phyloP scores from a whole-genome alignment of 177 flowering plant genomes.

The Telopea speciosissima region DNA sequence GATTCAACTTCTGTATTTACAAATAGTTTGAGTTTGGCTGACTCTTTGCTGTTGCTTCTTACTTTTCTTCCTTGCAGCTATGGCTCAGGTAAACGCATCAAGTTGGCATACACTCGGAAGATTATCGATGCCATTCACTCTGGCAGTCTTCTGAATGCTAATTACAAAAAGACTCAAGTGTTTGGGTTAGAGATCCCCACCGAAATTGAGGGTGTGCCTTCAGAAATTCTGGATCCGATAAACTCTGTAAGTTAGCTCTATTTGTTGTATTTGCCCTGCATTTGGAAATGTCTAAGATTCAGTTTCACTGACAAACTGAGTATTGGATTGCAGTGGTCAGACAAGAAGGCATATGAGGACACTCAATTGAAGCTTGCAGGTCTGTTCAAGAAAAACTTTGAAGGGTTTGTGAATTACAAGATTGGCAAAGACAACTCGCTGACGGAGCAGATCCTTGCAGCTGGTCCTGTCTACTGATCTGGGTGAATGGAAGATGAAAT shows the following conservation, averaged over 20 bases:
- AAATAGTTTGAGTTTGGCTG: too few species aligned
- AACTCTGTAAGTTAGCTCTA: slow-evolving; percentile 55
- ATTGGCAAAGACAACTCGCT: slow-evolving; percentile 72
- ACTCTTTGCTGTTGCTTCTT: neutral
- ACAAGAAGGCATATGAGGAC: slow-evolving; percentile 66
- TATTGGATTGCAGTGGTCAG: slow-evolving; percentile 55
- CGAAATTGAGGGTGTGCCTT: slow-evolving; percentile 73
- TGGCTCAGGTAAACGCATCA: slow-evolving; percentile 77
- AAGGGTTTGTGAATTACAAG: slow-evolving; percentile 58
- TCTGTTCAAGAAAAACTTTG: slow-evolving; percentile 84
- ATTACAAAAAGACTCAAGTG: slow-evolving; percentile 55
- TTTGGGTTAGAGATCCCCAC: slow-evolving; percentile 85
- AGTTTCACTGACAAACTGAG: neutral
- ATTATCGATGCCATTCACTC: slow-evolving; percentile 94
- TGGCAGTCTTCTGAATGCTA: slow-evolving; percentile 63
- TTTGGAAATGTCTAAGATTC: neutral
- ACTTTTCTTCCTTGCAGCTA: slow-evolving; percentile 37
- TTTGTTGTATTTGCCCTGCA: neutral
- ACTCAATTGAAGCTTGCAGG: slow-evolving; percentile 78
- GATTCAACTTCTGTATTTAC: too few species aligned
- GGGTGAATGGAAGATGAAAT: neutral
- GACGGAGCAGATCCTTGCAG: slow-evolving; percentile 81
- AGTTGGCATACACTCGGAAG: slow-evolving; percentile 64
- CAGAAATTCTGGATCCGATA: slow-evolving; percentile 73
- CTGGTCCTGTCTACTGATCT: slow-evolving; percentile 68